These are phyloP conservation scores for Chlorociboria aeruginascens DNA, from an alignment of 495 filamentous ascomycete genomes.

Conservation along the genomic window DNA sequence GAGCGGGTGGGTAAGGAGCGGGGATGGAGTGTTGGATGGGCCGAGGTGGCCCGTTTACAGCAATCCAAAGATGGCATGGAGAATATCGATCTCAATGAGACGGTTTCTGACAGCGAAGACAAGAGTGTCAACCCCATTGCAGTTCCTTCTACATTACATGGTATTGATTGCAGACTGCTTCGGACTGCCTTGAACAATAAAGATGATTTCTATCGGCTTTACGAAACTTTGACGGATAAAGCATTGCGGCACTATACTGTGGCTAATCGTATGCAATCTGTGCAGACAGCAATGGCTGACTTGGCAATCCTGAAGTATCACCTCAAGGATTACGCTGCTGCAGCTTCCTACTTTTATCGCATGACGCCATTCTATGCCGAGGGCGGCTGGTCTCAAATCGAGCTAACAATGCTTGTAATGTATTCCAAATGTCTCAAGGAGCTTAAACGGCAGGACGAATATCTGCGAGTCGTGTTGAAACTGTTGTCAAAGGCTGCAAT, in stretches of 20 bases:
- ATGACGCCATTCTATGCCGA: constrained; percentile 74
- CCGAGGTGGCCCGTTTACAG: constrained; percentile 45
- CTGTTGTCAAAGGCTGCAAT: constrained; percentile 64
- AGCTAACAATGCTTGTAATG: constrained; percentile 73
- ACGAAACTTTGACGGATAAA: constrained; percentile 59
- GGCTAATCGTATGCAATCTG: constrained; percentile 63
- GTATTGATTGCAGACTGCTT: constrained; percentile 39
- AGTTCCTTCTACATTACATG: constrained; percentile 16
- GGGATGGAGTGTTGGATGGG: constrained; percentile 73
- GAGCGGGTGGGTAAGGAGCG: constrained; percentile 59
- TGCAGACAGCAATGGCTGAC: constrained; percentile 69
- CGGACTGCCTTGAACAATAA: constrained; percentile 35
- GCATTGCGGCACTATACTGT: constrained; percentile 63
- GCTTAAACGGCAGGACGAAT: constrained; percentile 65
- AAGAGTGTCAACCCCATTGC: constrained; percentile 1
- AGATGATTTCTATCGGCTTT: constrained; percentile 46
- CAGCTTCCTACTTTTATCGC: constrained; percentile 69
- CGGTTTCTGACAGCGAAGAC: constrained; percentile 13
- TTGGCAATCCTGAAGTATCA: constrained; percentile 74
- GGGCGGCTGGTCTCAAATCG: constrained; percentile 66
- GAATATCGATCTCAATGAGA: constrained; percentile 38
- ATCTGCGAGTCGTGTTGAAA: constrained; percentile 60
- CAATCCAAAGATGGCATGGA: constrained; percentile 40
- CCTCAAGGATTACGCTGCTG: constrained; percentile 56
- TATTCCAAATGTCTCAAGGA: constrained; percentile 75